phyloP scores from a whole-genome alignment of 1,284 basidiomycete species.

The Mycena citricolor region DNA sequence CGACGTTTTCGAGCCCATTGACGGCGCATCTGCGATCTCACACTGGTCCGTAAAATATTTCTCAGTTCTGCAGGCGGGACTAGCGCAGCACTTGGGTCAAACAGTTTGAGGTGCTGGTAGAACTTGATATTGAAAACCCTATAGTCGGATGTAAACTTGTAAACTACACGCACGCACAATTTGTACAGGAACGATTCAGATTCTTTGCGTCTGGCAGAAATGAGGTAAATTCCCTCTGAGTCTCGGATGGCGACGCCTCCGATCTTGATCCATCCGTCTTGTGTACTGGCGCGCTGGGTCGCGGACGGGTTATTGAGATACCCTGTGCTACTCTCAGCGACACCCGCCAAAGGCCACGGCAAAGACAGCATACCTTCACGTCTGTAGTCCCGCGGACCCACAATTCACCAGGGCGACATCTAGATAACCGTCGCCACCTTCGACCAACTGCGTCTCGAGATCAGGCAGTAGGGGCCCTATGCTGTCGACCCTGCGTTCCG shows the following conservation, averaged over 20 bases:
- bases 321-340: slow-evolving; percentile 39
- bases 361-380: slow-evolving; percentile 27
- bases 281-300: slow-evolving; percentile 65
- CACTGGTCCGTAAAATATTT: slow-evolving; percentile 73
- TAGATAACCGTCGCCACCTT: slow-evolving; percentile 52
- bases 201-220: slow-evolving; percentile 68
- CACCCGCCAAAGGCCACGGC: too few relatives aligned
- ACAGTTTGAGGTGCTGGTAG: not conserved
- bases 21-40: slow-evolving; percentile 74
- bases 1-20: slow-evolving; percentile 62
- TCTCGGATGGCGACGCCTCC: slow-evolving; percentile 65
- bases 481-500: slow-evolving; percentile 53
- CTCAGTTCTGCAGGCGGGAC: slow-evolving; percentile 86
- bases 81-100: too few relatives aligned
- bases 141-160: not conserved
- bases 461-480: slow-evolving; percentile 78
- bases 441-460: slow-evolving; percentile 75
- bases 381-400: slow-evolving; percentile 33
- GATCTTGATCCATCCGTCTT: slow-evolving; percentile 81
- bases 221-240: slow-evolving; percentile 59
- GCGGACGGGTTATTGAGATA: slow-evolving; percentile 68
- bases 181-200: too few relatives aligned
- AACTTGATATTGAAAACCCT: slow-evolving; percentile 63
- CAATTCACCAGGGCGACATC: slow-evolving; percentile 72
- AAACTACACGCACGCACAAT: slow-evolving; percentile 39